Evolutionary conservation across 2,329 filamentous ascomycete species (phyloP), one percentile per base, ranked within the genome.

Genomic region (Paecilomyces sp.): DNA sequence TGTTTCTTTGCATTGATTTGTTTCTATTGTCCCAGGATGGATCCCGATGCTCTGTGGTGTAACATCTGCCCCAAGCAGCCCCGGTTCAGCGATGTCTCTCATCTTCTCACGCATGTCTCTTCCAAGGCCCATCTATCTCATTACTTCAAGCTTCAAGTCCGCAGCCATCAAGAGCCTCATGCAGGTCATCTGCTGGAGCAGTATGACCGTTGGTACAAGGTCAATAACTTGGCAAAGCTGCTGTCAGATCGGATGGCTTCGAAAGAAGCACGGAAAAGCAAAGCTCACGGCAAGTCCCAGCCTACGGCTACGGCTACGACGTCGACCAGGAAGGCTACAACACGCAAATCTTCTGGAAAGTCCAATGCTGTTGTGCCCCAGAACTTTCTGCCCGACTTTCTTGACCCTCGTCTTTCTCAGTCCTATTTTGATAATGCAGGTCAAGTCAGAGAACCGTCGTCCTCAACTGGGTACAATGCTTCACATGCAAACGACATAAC

Each of bases 71-170:
- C 89, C 36, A 90, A 88, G 65, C 83, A 83, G 62, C 90, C 91
- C 47, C 84, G 77, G 31, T 97, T 97, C 77, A 96, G 91, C 59
- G 93, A 97, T 74, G 82, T 92, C 53, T 96, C 92, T 34, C 93
- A 97, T 74, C 81, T 97, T 41, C 84, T 97, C 70, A 97, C 93
- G 12, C 93, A 97, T 71, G 85, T 97, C 63, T 86, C 89, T 61
- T 97, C 92, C 64, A 97, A 97, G 72, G 89, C 89, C n/a, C 93
- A 97, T 72, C 80, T 97, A 34, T 87, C 91, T 61, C 85, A 91
- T 71, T 87, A 90, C 68, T 95, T 92, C 78, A 91, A 91, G 69
- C 82, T 91, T 57, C 88, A 91, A 67, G 85, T 96, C 65, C 85
- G 84, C 60, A 85, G 88, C 58, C 83, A 85, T 58, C 81, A 84